A percentile compares a stretch with the other conserved stretches of the same genome.
Evolutionary conservation across 73 alveolate genomes (phyloP).

Genomic region (Paramecium biaurelia): DNA sequence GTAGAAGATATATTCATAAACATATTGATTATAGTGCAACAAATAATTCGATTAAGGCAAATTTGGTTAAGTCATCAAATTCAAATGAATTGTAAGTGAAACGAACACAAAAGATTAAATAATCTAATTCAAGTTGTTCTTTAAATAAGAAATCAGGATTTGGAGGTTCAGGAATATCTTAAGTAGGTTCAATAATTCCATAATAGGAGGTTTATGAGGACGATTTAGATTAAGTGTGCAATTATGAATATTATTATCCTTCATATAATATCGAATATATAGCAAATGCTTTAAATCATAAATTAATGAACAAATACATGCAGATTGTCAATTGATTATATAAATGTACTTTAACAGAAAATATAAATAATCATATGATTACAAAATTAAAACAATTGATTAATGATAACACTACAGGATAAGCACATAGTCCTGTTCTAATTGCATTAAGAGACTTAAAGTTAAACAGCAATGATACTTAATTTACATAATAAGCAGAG

Average conservation of each 20-base stretch:
- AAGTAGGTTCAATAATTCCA: neutral
- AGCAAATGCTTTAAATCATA: neutral
- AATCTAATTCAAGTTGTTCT: neutral
- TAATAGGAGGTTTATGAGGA: neutral
- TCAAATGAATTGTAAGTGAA: neutral
- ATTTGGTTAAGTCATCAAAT: neutral
- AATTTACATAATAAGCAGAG: neutral
- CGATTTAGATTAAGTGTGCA: neutral
- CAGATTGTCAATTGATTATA: neutral
- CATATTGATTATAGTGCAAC: neutral
- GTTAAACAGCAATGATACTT: neutral
- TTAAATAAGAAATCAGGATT: neutral
- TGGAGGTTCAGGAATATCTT: neutral
- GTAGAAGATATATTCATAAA: neutral
- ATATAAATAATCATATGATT: neutral
- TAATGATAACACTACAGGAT: neutral
- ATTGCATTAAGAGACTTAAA: neutral
- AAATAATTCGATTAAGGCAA: neutral
- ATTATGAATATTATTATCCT: constrained; percentile 12
- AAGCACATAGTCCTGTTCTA: neutral
- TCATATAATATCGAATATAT: neutral
- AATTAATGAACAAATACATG: neutral
- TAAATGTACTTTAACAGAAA: neutral
- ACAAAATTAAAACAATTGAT: constrained; percentile 19
- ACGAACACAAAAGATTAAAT: neutral